Evolutionary conservation across 805 yeast species (phyloP).

Genomic region (Wickerhamiella spandovensis): DNA sequence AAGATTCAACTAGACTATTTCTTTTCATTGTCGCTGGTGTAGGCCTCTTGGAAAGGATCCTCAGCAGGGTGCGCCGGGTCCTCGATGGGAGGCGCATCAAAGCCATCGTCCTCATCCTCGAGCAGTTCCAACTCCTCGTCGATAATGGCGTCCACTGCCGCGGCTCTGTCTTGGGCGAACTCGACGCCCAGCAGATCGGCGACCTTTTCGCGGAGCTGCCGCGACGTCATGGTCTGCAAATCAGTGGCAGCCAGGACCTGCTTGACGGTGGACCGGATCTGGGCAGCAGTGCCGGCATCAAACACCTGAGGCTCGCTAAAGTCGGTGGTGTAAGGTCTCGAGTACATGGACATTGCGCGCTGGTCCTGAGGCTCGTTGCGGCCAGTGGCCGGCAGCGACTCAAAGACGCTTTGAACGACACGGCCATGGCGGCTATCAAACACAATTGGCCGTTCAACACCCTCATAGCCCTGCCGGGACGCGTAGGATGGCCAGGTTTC

Average conservation of each 20-base stretch:
- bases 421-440: constrained; percentile 26
- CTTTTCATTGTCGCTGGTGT: neutral
- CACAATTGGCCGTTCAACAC: constrained; percentile 25
- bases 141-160: constrained; percentile 23
- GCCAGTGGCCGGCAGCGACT: constrained; percentile 2
- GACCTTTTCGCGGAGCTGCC: constrained; percentile 25
- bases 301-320: constrained; percentile 4
- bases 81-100: neutral
- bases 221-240: constrained; percentile 25
- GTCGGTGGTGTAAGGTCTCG: neutral
- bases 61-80: neutral
- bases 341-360: neutral
- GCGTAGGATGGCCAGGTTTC: constrained; percentile 30
- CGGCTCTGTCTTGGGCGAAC: constrained; percentile 21
- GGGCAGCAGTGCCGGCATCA: constrained; percentile 19
- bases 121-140: constrained; percentile 28
- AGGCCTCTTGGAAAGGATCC: neutral
- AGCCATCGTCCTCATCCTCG: constrained; percentile 5
- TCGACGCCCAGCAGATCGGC: constrained; percentile 25
- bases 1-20: no score
- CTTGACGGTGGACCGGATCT: constrained; percentile 21
- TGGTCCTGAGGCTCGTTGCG: neutral
- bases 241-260: constrained; percentile 23
- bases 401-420: constrained; percentile 18
- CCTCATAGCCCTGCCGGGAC: constrained; percentile 25